Evolutionary conservation across 768 basidiomycete genomes (phyloP), one percentile per base, ranked within the genome.

Genomic region (Amanita polypyramis): DNA sequence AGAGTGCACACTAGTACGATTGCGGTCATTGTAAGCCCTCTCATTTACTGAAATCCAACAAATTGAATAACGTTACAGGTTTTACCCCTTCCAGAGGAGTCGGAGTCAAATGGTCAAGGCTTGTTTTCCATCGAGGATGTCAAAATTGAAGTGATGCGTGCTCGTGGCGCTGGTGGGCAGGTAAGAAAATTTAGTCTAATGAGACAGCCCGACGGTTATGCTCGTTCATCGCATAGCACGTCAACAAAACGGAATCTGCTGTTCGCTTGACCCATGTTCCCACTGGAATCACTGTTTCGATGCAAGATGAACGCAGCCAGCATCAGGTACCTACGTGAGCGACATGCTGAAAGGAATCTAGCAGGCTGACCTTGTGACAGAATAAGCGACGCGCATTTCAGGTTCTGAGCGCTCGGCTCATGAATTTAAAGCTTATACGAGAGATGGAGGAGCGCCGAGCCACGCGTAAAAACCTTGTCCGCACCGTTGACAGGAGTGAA

Each of bases 191-290:
- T 17, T 27, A 17, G 5, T 36, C 17, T 19, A 19, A 9, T n/a
- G 41, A 33, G 47, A 15, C 45, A 29, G 25, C 10, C 15, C 45
- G 30, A 40, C 25, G 25, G 7, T 27, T 27, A 37, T 54, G 32
- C 45, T 39, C 25, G 32, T 30, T 39, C 15, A 32, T 38, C 5
- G 34, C 25, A 3, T 51, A 97, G 85, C 95, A 98, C 65, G 96
- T 98, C 58, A 99, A 99, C 68, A 90, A 85, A 73, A 98, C 96
- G 0, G 96, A 99, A 65, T 97, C 95, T 2, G 95, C 96, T 2
- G 93, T 99, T 17, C 82, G 96, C 1, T 64, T 98, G 38, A 95
- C 92, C 0, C 96, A 99, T 57, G 66, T 86, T 11, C 95, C 96
- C 1, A 87, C 91, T 3, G 93, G 95, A 0, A 83, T 98, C 47